A percentile compares a stretch with the other conserved stretches of the same genome.
Conservation (phyloP, 2,329 filamentous ascomycete species). For the Penicillium italicum region DNA sequence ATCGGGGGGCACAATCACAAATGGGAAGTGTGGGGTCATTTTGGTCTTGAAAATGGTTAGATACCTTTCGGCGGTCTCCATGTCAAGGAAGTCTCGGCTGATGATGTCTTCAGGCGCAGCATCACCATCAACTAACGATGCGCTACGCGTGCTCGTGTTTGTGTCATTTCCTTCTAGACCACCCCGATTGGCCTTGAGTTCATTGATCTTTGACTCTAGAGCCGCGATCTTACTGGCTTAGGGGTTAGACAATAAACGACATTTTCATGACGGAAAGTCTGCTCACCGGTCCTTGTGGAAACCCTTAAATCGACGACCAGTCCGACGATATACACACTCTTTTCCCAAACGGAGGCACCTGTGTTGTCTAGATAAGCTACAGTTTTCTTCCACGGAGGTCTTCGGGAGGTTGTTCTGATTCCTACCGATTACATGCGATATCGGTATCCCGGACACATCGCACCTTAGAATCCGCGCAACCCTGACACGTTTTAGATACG, state of each 20-base stretch:
- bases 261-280: too few relatives aligned
- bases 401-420: not conserved
- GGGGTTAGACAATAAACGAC: not conserved
- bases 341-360: not conserved
- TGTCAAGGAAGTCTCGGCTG: not conserved
- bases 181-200: not conserved
- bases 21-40: not conserved
- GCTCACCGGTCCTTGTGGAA: not conserved
- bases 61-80: not conserved
- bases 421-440: not conserved
- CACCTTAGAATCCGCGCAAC: not conserved
- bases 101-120: not conserved
- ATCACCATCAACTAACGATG: not conserved
- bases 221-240: not conserved
- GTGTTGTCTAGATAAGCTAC: not conserved
- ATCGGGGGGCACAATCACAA: not conserved
- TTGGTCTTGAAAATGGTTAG: not conserved
- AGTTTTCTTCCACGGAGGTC: not conserved
- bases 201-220: not conserved
- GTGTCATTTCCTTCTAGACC: not conserved
- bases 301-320: not conserved
- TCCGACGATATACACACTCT: not conserved
- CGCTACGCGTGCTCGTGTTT: not conserved
- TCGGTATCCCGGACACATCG: not conserved
- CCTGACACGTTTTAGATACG: not conserved